Evolutionary conservation across 176 grass and related monocot genomes (phyloP), one percentile per base, ranked within the genome.

Genomic region (Oryza australiensis): DNA sequence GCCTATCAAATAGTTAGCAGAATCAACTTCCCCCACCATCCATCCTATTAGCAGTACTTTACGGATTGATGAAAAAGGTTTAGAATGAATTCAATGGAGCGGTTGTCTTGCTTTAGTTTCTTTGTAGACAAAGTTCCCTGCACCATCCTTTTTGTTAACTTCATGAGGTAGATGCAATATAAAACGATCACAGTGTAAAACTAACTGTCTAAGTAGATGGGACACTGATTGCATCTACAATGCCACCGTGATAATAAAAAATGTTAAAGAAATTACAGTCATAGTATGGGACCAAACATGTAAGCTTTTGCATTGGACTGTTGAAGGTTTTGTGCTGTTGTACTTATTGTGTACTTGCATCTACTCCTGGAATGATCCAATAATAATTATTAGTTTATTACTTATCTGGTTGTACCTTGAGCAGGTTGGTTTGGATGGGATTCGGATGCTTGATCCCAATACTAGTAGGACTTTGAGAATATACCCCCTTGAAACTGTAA

Each of bases 341-440:
- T 73, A 41, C 38, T 81, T 70, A 26, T 28, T 73, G 51, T 9
- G 7, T 55, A n/a, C 6, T 55, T 55, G 46, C 66, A 14, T 34
- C 32, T 45, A 49, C 46, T 34, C 37, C 62, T 73, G 48, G n/a
- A 37, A 57, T 74, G 43, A 62, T 64, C 24, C 12, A 43, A 22
- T 9, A 64, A 10, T 49, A 42, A 55, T 62, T 12, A 24, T 16
- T 57, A 40, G 9, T 59, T 62, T 12, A 22, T 16, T 59, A 42
- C 22, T 65, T 62, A 43, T 66, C 64, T 27, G 24, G 3, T 78
- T 87, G 26, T 38, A 45, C 59, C 29, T 34, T 27, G 57, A 32
- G 69, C 82, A 98, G 96, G 82, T 98, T 87, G 96, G 96, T 79
- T 86, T 98, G 87, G 96, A 99, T 95, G 96, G 96, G 80, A 99